Percentiles rank a stretch among this genome's conserved stretches.
phyloP scores from a whole-genome alignment of 345 rosid genomes.

The Heritiera fomes region DNA sequence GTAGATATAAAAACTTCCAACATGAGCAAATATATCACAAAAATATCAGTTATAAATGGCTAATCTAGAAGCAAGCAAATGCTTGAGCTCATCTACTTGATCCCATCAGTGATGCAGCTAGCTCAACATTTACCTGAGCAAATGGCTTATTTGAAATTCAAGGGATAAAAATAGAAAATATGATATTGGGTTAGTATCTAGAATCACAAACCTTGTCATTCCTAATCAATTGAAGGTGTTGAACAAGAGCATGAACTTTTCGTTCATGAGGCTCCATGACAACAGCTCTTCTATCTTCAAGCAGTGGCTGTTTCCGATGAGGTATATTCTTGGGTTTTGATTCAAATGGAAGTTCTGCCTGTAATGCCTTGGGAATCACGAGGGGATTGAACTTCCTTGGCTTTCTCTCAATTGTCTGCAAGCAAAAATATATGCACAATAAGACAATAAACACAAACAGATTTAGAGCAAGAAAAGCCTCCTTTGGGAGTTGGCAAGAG shows the following conservation, averaged over 20 bases:
- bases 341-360: slow-evolving; percentile 67
- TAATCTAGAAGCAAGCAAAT: neutral
- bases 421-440: slow-evolving; percentile 5
- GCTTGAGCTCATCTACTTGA: neutral
- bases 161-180: neutral
- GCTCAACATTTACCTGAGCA: neutral
- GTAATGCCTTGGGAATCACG: slow-evolving; percentile 72
- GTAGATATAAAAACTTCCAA: neutral
- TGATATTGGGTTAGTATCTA: neutral
- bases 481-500: too few relatives aligned
- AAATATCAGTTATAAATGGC: neutral
- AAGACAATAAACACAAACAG: neutral
- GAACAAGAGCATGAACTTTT: slow-evolving; percentile 52
- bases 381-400: slow-evolving; percentile 68
- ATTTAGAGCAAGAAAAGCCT: neutral
- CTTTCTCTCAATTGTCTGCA: slow-evolving; percentile 78
- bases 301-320: slow-evolving; percentile 41
- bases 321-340: slow-evolving; percentile 82
- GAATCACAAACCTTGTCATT: slow-evolving; percentile 55
- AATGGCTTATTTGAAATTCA: neutral
- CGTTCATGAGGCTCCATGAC: slow-evolving; percentile 72
- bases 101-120: neutral
- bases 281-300: slow-evolving; percentile 74
- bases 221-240: slow-evolving; percentile 58
- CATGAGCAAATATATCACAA: neutral